Conservation (phyloP, 192 early-diverging fungal species). For the Coemansia sp. region DNA sequence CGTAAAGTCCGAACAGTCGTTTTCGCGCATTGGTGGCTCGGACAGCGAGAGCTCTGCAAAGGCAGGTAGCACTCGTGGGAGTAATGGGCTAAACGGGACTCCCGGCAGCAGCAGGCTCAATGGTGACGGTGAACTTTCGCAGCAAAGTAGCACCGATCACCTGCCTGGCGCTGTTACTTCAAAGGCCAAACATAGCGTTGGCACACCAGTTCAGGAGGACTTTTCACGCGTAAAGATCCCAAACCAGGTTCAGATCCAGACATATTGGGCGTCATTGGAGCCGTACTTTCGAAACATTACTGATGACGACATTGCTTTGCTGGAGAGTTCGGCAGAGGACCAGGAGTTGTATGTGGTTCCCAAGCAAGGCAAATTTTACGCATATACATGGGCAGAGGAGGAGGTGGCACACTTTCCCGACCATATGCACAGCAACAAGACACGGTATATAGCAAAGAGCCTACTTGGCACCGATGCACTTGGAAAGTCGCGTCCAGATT, state of each 20-base stretch:
- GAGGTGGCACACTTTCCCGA: constrained; percentile 60
- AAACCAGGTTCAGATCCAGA: constrained; percentile 82
- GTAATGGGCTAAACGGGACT: neutral
- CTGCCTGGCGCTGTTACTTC: constrained; percentile 14
- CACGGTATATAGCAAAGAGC: constrained; percentile 25
- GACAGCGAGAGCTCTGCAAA: constrained; percentile 40
- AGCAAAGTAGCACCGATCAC: constrained; percentile 14
- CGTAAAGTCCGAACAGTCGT: constrained; percentile 12
- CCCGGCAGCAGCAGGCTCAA: neutral
- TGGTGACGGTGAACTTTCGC: constrained; percentile 6
- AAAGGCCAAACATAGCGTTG: constrained; percentile 39
- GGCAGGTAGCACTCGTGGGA: constrained; percentile 12
- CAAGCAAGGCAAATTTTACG: constrained; percentile 75
- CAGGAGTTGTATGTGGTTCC: constrained; percentile 76
- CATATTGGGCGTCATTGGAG: constrained; percentile 80
- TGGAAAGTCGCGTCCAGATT: constrained; percentile 2
- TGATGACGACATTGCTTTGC: constrained; percentile 74
- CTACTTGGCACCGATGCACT: constrained; percentile 18
- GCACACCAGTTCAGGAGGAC: constrained; percentile 58
- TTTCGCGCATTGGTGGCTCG: constrained; percentile 18
- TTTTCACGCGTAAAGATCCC: constrained; percentile 67
- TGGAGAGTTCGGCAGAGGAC: constrained; percentile 63
- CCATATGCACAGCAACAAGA: constrained; percentile 41
- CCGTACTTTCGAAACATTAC: constrained; percentile 79
- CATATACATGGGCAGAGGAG: constrained; percentile 68